Evolutionary conservation across 2,329 filamentous ascomycete genomes (phyloP).

Genomic region (Talaromyces sp.): DNA sequence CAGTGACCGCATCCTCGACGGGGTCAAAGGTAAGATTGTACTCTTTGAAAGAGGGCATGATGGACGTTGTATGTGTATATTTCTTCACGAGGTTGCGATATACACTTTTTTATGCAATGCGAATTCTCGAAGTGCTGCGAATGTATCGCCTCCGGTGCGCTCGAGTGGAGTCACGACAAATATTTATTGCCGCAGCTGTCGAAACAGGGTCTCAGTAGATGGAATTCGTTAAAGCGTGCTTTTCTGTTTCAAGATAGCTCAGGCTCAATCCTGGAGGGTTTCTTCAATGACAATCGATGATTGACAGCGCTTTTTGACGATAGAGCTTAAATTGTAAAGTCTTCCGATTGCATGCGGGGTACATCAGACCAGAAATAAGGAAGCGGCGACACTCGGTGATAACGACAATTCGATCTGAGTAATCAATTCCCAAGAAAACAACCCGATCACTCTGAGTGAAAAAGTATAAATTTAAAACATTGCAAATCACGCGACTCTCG

Average conservation of each 20-base stretch:
- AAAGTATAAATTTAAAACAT: not conserved
- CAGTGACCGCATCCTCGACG: conserved; percentile 41
- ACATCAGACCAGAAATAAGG: not conserved
- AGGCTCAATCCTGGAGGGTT: no score
- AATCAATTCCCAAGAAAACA: not conserved
- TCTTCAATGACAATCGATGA: not conserved
- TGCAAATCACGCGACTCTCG: not conserved
- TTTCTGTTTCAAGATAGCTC: no score
- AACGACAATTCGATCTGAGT: not conserved
- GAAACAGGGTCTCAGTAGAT: not conserved
- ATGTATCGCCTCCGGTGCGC: not conserved
- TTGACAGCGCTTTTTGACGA: not conserved
- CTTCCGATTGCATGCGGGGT: not conserved
- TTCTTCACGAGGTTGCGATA: no score
- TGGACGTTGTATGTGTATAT: not conserved
- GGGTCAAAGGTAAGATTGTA: conserved; percentile 37
- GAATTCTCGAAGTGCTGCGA: not conserved
- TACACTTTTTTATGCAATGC: no score
- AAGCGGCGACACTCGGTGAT: not conserved
- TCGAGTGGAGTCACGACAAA: not conserved
- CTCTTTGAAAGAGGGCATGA: conserved; percentile 23
- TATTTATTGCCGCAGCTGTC: not conserved
- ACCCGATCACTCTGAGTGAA: not conserved
- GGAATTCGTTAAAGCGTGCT: not conserved
- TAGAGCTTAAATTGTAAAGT: not conserved